A percentile compares a stretch with the other conserved stretches of the same genome.
Conservation (phyloP, 2,329 filamentous ascomycete genomes). For the Colletotrichum musae region DNA sequence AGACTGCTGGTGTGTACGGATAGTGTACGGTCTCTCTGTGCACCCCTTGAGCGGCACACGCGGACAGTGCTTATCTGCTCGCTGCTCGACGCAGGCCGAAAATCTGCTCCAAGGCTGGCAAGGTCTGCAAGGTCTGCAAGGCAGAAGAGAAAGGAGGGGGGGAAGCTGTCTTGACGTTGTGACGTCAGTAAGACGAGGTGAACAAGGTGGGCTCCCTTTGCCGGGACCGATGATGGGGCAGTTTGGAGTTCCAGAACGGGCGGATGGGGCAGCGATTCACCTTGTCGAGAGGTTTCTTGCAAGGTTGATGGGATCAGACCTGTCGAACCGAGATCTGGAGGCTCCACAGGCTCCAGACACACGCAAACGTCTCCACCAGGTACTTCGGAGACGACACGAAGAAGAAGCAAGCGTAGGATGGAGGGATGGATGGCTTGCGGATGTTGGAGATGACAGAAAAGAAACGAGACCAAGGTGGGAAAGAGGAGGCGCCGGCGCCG, state of each 20-base stretch:
- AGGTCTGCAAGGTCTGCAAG: constrained; percentile 28
- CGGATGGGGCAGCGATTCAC: constrained; percentile 34
- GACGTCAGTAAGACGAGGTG: constrained; percentile 33
- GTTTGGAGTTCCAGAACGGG: constrained; percentile 35
- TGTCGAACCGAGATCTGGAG: constrained; percentile 36
- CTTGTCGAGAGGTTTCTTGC: constrained; percentile 25
- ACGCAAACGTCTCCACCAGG: constrained; percentile 31
- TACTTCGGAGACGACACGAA: constrained; percentile 27
- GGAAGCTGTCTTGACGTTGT: constrained; percentile 18
- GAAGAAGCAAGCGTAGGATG: constrained; percentile 12
- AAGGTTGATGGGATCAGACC: constrained; percentile 35
- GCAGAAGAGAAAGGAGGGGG: constrained; percentile 5
- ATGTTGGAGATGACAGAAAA: constrained; percentile 37
- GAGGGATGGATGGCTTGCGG: constrained; percentile 14
- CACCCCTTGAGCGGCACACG: constrained; percentile 23
- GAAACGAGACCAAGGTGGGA: constrained; percentile 28
- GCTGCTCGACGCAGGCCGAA: constrained; percentile 18
- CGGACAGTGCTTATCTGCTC: constrained; percentile 24
- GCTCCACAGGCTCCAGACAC: constrained; percentile 36
- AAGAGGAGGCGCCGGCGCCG: constrained; percentile 30
- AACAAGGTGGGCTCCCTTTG: constrained; percentile 24
- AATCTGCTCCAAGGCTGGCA: constrained; percentile 20
- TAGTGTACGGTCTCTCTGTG: constrained; percentile 15
- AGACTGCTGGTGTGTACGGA: constrained; percentile 18
- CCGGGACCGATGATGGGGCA: constrained; percentile 25